Percentiles rank a stretch among this genome's conserved stretches.
Conservation (phyloP, 2,329 filamentous ascomycete genomes). For the Corynespora cassiicola region DNA sequence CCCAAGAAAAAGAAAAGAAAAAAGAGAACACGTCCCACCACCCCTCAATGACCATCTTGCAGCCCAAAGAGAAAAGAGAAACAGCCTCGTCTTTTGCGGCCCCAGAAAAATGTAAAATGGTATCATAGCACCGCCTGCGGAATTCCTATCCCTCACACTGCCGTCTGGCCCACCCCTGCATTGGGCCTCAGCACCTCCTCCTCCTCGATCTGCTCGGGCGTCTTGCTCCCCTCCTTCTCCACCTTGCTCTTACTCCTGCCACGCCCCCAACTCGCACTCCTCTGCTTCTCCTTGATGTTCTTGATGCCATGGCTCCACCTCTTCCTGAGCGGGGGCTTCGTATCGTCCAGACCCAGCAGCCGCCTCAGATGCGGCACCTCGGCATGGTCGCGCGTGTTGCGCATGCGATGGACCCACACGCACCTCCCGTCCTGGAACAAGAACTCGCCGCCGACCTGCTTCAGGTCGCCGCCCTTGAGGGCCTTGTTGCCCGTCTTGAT, state of each 20-base stretch:
- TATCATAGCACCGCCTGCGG: no score
- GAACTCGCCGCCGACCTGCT: slow-evolving; percentile 79
- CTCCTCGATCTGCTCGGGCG: slow-evolving; percentile 28
- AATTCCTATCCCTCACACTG: no score
- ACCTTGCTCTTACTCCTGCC: slow-evolving; percentile 33
- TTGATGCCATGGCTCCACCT: slow-evolving; percentile 43
- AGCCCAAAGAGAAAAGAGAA: no score
- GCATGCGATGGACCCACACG: slow-evolving; percentile 85
- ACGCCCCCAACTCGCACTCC: slow-evolving; percentile 37
- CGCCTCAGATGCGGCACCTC: slow-evolving; percentile 72
- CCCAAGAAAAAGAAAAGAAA: no score
- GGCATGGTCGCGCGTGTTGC: slow-evolving; percentile 76
- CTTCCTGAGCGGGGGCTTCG: slow-evolving; percentile 35
- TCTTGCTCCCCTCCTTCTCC: slow-evolving; percentile 22
- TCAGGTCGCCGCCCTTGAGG: slow-evolving; percentile 68
- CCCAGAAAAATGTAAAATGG: no score
- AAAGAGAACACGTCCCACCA: no score
- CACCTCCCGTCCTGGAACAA: slow-evolving; percentile 75
- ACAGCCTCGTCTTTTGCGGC: no score
- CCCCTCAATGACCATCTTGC: no score
- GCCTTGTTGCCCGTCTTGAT: slow-evolving; percentile 66
- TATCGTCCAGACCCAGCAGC: slow-evolving; percentile 59
- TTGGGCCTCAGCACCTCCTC: slow-evolving; percentile 23
- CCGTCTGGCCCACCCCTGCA: no score
- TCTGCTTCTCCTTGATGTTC: slow-evolving; percentile 23